Evolutionary conservation across 306 rosid genomes (phyloP), one percentile per base, ranked within the genome.

Genomic region (Cercis canadensis): DNA sequence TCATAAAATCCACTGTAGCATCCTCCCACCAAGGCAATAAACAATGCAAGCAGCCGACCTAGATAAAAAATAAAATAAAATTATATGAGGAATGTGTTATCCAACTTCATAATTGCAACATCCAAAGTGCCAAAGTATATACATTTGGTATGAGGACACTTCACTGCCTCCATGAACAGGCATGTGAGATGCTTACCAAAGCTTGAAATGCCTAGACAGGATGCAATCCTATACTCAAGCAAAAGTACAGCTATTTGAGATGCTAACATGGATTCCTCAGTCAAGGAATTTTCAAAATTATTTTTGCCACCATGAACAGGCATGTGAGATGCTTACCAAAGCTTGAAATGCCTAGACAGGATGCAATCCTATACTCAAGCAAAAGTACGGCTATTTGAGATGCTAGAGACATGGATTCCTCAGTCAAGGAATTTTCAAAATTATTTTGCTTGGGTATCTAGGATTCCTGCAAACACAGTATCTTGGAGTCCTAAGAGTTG

Each of bases 21-120:
- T 94, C 95, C 71, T 87, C 88, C 96, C 96, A 89, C 95, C 95
- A 90, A 39, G 98, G 97, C 45, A 86, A 36, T 69, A 81, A 74
- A 76, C 97, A 90, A 78, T 94, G 97, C 87, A 89, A 83, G 67
- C 97, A 96, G 21, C 92, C 92, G 11, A 86, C 81, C 96, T 89
- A 74, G 46, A 57, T 24, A 1, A 1, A 1, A 24, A 24, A 24
- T 1, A 24, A 24, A 24, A 24, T 10, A 73, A 76, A 33, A 74
- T 50, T 52, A 64, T 49, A 70, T 15, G 63, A 71, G 74, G 52
- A 56, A 32, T 31, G 31, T 33, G 33, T 67, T 70, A 75, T 49
- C 49, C 51, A 44, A 60, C 36, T 57, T 55, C 63, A 54, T 52
- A 68, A 69, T 57, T 18, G 52, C 36, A 73, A 34, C 44, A 69